Conservation (phyloP, 345 rosid species). For the Populus euphratica region DNA sequence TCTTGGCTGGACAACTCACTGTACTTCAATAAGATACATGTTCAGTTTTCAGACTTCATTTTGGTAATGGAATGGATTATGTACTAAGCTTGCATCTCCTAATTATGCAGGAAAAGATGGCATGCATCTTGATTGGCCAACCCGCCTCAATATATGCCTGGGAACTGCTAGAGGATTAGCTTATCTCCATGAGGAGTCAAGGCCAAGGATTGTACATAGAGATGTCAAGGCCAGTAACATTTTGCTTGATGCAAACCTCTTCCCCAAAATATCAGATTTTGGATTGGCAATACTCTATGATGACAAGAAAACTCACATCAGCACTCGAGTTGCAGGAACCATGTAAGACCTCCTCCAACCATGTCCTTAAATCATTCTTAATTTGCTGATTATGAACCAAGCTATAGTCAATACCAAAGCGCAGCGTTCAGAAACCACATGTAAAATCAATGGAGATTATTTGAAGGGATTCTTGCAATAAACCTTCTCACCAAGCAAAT, state of each 20-base stretch:
- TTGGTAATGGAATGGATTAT: background rate
- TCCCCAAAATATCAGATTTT: conserved; percentile 43
- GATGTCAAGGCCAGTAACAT: conserved; percentile 47
- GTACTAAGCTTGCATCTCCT: background rate
- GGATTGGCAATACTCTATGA: conserved; percentile 39
- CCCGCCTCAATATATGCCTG: conserved; percentile 34
- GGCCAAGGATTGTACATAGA: conserved; percentile 41
- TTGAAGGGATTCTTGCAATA: background rate
- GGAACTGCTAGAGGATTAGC: conserved; percentile 22
- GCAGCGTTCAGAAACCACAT: background rate
- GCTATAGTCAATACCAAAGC: background rate
- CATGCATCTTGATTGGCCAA: conserved; percentile 20
- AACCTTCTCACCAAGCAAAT: background rate
- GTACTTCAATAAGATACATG: conserved; percentile 24
- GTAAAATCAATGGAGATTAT: background rate
- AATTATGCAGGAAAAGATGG: background rate
- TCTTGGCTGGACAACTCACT: conserved; percentile 27
- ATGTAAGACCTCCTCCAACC: conserved; percentile 21
- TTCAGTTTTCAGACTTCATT: conserved; percentile 12
- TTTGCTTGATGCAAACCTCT: conserved; percentile 25
- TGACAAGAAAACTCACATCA: conserved; percentile 42
- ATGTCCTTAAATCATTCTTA: too few species aligned
- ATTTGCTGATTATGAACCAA: background rate
- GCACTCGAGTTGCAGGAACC: conserved; percentile 46
- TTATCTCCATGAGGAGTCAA: conserved; percentile 43